Conservation (phyloP, 495 filamentous ascomycete genomes). For the Penicillium malachiteum region DNA sequence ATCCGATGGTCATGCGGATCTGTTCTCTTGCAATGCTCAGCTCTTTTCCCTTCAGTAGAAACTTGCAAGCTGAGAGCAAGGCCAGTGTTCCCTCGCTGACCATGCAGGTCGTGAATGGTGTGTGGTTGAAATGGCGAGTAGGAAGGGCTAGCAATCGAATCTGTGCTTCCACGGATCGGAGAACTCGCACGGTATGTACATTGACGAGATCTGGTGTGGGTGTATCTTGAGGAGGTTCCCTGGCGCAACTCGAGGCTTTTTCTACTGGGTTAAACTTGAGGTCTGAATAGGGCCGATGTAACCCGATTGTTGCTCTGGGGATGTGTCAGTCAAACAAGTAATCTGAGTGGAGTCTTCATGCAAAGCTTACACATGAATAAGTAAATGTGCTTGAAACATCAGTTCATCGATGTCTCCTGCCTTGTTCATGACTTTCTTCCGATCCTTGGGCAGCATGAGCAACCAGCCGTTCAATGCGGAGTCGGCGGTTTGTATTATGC, state of each 20-base stretch:
- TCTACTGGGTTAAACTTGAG: conserved; percentile 31
- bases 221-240: conserved; percentile 21
- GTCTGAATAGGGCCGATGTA: conserved; percentile 34
- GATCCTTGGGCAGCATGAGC: conserved; percentile 26
- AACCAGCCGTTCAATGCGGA: conserved; percentile 27
- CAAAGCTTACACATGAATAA: conserved; percentile 33
- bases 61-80: conserved; percentile 29
- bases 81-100: conserved; percentile 28
- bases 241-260: conserved; percentile 30
- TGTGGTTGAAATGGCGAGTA: conserved; percentile 21
- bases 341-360: not conserved
- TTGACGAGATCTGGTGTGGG: conserved; percentile 27
- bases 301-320: conserved; percentile 25
- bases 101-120: conserved; percentile 35
- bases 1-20: conserved; percentile 34
- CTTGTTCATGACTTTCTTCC: conserved; percentile 28
- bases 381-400: conserved; percentile 36
- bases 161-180: conserved; percentile 27
- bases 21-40: conserved; percentile 29
- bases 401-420: conserved; percentile 34
- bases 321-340: not conserved
- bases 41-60: conserved; percentile 20
- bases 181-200: conserved; percentile 26
- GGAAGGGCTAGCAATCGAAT: conserved; percentile 31
- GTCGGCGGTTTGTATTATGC: conserved; percentile 29